Base-by-base conservation (phyloP, 345 rosid genomes). In the Aquilaria sinensis region DNA sequence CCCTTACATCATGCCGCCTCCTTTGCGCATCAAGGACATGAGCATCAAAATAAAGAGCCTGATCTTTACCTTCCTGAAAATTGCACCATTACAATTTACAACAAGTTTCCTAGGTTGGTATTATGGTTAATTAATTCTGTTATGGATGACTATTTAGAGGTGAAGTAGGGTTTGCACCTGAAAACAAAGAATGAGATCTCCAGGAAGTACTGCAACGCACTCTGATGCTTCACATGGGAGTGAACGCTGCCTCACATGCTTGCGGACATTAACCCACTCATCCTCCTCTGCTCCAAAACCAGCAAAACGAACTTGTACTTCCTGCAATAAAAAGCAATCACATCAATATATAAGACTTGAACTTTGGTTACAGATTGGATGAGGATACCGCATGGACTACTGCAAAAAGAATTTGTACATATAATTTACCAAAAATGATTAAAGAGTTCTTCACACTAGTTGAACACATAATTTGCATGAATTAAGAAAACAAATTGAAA, bases 151-250 rank as follows among this genome's bases (percentile, higher is more conserved):
- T 48, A 33, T 23, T 10, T 34, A 8, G 51, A 32, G 45, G 51
- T 37, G 43, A 29, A 32, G 16, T 12, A 37, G 53, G 70, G 43
- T 63, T 52, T 59, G 14, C 55, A 91, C 99, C 96, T 91, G 99
- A 85, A 95, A 95, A 79, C 98, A 95, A 66, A 95, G 96, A 34
- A 89, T 83, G 69, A 89, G 92, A 76, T 95, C 99, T 65, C 96
- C 98, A 1, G 98, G 89, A 78, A 95, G 96, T 72, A 95, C 96
- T 16, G 87, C 97, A 75, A 89, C 97, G 69, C 99, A 95, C 75
- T 95, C 99, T 5, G 96, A 82, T 72, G 99, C 89, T 85, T 95
- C 99, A 66, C 98, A 95, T 13, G 99, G 98, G 70, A 89, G 98
- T 62, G 99, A 91, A 3, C 99, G 88, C 72, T 85, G 97, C 71